Base-by-base conservation (phyloP, 2,329 filamentous ascomycete species). In the Fusarium chuoi region DNA sequence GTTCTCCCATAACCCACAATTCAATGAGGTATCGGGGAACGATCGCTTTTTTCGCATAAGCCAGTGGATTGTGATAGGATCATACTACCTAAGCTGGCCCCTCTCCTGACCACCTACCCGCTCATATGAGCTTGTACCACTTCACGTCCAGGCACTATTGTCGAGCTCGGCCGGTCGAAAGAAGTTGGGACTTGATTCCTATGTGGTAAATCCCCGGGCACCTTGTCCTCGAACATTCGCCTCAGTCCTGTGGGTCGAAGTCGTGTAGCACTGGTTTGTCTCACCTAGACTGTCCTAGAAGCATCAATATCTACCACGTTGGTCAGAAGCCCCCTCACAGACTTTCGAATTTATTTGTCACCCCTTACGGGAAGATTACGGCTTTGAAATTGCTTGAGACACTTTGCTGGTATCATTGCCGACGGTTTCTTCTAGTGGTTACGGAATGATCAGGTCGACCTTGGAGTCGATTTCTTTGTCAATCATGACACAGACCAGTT, bases 401-500 rank as follows among this genome's bases (percentile, higher is more conserved):
- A 24, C 35, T 52, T 36, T 24, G 22, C 15, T 33, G 15, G 30
- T 18, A 44, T 26, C 44, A 55, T 39, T 60, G 39, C 38, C 55
- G 54, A 30, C 56, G 11, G 24, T 41, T 52, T 51, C 54, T 44
- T 33, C 36, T 22, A 24, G 35, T 49, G 46, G 22, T 24, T 22
- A 36, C n/a, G 33, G 42, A 12, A n/a, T 36, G 10, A n/a, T 36
- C 48, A 22, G 22, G 26, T 18, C 30, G 24, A 33, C 51, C 22
- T 14, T 26, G 22, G 10, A 14, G 28, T 57, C 24, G 20, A 33
- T 28, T 45, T 30, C 30, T 48, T 38, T 17, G 48, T 36, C 36
- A 44, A 52, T 41, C 55, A 85, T 84, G 83, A 59, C 78, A 28
- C 59, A 71, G 38, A 63, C 75, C n/a, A 78, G 78, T 60, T 78